These are phyloP conservation scores for Mrakia blollopis DNA, from an alignment of 768 basidiomycete genomes.

Conservation along the genomic window DNA sequence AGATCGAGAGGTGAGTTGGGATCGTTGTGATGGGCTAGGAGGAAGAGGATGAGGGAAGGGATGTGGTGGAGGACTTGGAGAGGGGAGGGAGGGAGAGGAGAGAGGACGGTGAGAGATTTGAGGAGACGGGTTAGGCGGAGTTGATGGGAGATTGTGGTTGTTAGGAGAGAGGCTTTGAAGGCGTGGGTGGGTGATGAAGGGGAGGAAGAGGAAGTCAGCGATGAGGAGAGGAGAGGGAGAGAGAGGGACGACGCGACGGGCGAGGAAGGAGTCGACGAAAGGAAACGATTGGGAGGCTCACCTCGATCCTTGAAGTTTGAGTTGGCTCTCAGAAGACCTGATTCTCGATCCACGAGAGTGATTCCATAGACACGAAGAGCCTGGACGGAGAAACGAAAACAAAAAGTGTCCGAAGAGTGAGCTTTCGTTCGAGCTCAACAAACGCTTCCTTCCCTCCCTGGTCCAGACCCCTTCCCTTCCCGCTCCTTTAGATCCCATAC, in stretches of 20 bases:
- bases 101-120: constrained; percentile 14
- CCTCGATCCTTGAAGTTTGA: not conserved
- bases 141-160: not conserved
- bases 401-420: not conserved
- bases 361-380: constrained; percentile 9
- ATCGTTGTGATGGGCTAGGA: constrained; percentile 25
- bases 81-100: not conserved
- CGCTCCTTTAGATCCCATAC: not conserved
- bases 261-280: not conserved
- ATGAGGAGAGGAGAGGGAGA: not conserved
- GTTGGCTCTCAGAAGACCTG: not conserved
- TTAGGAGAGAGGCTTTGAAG: not conserved
- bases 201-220: not conserved
- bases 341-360: not conserved
- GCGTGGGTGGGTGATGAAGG: not conserved
- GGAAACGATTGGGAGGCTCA: not conserved
- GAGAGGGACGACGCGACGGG: not conserved
- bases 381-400: not conserved
- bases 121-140: constrained; percentile 7
- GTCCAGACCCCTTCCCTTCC: too few relatives aligned
- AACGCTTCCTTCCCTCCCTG: not conserved
- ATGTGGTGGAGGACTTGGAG: constrained; percentile 8
- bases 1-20: constrained; percentile 1
- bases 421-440: not conserved
- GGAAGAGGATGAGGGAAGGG: constrained; percentile 18